Evolutionary conservation across 495 filamentous ascomycete species (phyloP), one percentile per base, ranked within the genome.

Genomic region (Penicillium canescens): DNA sequence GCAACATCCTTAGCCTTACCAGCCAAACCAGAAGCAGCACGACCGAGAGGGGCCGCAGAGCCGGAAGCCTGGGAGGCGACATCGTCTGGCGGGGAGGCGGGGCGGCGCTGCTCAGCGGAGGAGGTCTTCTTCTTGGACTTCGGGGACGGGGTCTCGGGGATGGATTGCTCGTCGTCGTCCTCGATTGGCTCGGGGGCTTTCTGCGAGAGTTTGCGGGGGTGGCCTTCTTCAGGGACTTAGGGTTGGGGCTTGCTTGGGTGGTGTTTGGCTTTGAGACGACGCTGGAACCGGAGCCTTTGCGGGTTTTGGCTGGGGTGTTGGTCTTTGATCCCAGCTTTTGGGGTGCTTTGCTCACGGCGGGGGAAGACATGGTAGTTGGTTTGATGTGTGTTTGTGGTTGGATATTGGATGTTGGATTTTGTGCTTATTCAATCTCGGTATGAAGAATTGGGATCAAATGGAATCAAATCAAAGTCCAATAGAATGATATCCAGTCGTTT

Each of bases 251-350:
- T 20, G 62, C 46, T 10, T 20, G 40, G 49, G 63, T 5, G 23
- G 56, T 61, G 46, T 62, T 70, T 20, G 56, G 57, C 37, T 63
- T 69, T 11, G 76, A 66, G 42, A 74, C 59, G 36, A 66, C 36
- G 50, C 68, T 71, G 12, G 72, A 72, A 14, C 67, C 70, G n/a
- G 78, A 76, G 54, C 71, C 79, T 34, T 78, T 73, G 52, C 72
- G 72, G 6, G 71, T 50, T 57, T 82, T 82, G 40, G 78, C 69
- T n/a, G 80, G 79, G 13, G 79, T 81, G 14, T 44, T 53, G 24
- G 60, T 31, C 39, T 67, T 65, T 1, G 61, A 62, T 26, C 61
- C 62, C 7, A 67, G 38, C 54, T 65, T 67, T 10, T 51, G 61
- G 9, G 64, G 56, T 42, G 58, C 61, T 60, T 60, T 67, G 42